Evolutionary conservation across 257 asterid species (phyloP), one percentile per base, ranked within the genome.

Genomic region (Lycium barbarum): DNA sequence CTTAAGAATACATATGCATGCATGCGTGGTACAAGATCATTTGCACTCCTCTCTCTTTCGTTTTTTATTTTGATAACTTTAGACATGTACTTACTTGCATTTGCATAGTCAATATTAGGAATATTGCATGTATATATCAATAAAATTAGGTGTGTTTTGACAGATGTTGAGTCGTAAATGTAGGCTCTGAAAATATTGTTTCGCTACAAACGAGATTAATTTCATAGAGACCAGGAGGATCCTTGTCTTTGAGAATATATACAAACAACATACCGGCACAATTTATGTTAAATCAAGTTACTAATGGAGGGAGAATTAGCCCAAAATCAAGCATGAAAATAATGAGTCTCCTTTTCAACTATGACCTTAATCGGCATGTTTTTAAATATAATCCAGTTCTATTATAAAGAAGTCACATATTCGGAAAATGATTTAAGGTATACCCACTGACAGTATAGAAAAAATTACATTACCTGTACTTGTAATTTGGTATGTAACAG

Each of bases 211-310:
- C 38, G 73, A 84, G 58, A 86, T 89, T 87, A 85, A 73, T 84
- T 79, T 72, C 66, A 84, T 36, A 67, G 68, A 40, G 87, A 80
- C 88, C 80, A 66, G 51, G 57, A 63, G 57, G 85, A 80, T 72
- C 79, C 85, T 65, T 40, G 49, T 67, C 22, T 18, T 66, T 78
- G 36, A 80, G 26, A 82, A 88, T 79, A 18, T 70, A 9, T 70
- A 72, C 83, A 81, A 68, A 84, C 70, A 79, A 79, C 51, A 58
- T 84, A 84, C 53, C 3, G 22, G 40, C 22, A 7, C 14, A 74
- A 54, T 14, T 49, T 49, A 49, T 22, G 81, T 49, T 49, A 74
- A 49, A 13, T 12, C 43, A 12, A 2, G 40, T 49, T 20, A 47
- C 6, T 74, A 74, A 49, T 49, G 13, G 2, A 49, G 20, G 62